Evolutionary conservation across 2,329 filamentous ascomycete species (phyloP).

Genomic region (Microcera coccophila): DNA sequence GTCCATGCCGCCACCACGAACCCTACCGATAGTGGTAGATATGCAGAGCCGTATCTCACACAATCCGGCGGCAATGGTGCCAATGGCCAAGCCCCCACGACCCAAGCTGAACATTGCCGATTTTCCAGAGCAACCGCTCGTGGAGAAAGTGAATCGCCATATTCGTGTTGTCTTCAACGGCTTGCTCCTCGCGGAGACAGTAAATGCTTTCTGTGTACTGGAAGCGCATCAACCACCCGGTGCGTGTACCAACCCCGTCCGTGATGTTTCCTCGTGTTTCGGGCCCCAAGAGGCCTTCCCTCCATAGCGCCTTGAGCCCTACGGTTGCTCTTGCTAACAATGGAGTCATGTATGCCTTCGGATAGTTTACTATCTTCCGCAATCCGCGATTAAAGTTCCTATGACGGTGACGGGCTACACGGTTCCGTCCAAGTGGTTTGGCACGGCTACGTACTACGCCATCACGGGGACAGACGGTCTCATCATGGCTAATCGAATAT

Average conservation of each 20-base stretch:
- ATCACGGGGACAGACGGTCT: slow-evolving; percentile 39
- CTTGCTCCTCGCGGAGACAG: slow-evolving; percentile 54
- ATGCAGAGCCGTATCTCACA: no score
- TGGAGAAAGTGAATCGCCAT: slow-evolving; percentile 52
- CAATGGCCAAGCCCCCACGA: not conserved
- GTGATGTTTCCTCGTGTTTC: no score
- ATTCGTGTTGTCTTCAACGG: slow-evolving; percentile 55
- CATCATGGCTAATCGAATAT: slow-evolving; percentile 49
- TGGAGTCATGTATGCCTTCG: not conserved
- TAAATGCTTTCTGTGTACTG: slow-evolving; percentile 57
- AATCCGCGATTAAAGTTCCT: slow-evolving; percentile 43
- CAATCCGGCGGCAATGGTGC: no score
- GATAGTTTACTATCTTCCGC: slow-evolving; percentile 58
- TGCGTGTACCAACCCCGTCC: no score
- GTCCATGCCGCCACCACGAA: no score
- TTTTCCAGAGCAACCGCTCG: slow-evolving; percentile 56
- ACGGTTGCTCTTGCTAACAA: not conserved
- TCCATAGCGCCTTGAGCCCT: no score
- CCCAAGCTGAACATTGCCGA: slow-evolving; percentile 48
- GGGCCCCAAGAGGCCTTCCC: no score
- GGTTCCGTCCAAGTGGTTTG: slow-evolving; percentile 60
- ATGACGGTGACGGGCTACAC: slow-evolving; percentile 42
- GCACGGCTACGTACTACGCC: slow-evolving; percentile 55
- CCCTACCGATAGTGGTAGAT: no score
- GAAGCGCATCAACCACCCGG: slow-evolving; percentile 61